These are phyloP conservation scores for Epichloe aotearoae DNA, from an alignment of 2,329 filamentous ascomycete genomes.

Conservation along the genomic window DNA sequence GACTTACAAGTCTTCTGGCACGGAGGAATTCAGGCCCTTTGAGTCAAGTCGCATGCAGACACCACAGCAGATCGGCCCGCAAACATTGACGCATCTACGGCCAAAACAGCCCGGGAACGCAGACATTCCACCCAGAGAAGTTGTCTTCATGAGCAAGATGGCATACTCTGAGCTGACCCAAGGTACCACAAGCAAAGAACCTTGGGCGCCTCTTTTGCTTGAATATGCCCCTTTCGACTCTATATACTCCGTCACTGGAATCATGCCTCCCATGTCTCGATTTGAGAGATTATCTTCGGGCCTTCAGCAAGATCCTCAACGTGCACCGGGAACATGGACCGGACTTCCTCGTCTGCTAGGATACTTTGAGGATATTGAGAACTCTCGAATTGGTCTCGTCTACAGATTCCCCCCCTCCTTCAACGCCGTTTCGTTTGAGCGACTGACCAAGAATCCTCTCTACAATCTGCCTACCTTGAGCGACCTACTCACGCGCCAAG, in stretches of 20 bases:
- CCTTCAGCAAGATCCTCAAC: conserved; percentile 39
- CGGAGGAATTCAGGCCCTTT: conserved; percentile 37
- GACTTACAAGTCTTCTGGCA: conserved; percentile 20
- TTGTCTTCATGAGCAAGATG: conserved; percentile 36
- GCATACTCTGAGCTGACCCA: conserved; percentile 36
- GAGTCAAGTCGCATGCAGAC: conserved; percentile 49
- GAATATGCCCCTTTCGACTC: conserved; percentile 57
- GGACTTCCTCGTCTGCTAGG: conserved; percentile 48
- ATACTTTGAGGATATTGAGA: conserved; percentile 62
- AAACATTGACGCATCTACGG: conserved; percentile 34
- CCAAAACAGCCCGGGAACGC: conserved; percentile 25
- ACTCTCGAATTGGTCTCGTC: conserved; percentile 58
- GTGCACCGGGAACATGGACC: conserved; percentile 42
- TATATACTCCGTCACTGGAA: conserved; percentile 48
- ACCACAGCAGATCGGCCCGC: conserved; percentile 45
- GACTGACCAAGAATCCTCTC: conserved; percentile 33
- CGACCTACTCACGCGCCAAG: conserved; percentile 37
- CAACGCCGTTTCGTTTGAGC: conserved; percentile 41
- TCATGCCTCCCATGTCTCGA: conserved; percentile 49
- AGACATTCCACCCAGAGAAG: conserved; percentile 26
- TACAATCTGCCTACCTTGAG: conserved; percentile 40
- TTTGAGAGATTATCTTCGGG: conserved; percentile 50
- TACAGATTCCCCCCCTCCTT: conserved; percentile 60
- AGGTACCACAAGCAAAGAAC: conserved; percentile 26
- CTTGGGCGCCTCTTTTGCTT: conserved; percentile 47